A percentile compares a stretch with the other conserved stretches of the same genome.
These are phyloP conservation scores for Grosmannia huntii DNA, from an alignment of 2,329 filamentous ascomycete genomes.

Conservation along the genomic window DNA sequence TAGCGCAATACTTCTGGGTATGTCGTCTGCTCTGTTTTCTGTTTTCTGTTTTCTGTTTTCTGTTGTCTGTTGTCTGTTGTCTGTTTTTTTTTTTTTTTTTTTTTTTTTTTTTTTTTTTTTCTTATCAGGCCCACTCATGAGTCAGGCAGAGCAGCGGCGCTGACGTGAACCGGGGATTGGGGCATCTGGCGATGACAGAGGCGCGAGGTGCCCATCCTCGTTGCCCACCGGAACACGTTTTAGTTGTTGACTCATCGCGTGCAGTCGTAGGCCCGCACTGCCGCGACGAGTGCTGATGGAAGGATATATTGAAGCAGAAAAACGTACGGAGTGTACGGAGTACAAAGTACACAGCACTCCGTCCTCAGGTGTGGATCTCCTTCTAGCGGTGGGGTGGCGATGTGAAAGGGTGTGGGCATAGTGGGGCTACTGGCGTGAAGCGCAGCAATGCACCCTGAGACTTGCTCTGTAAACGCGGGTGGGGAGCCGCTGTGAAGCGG, in stretches of 20 bases:
- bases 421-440: background rate
- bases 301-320: too few relatives aligned
- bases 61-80: too few relatives aligned
- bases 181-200: too few relatives aligned
- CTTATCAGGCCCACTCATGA: too few relatives aligned
- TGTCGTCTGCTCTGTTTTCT: background rate
- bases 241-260: too few relatives aligned
- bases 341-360: background rate
- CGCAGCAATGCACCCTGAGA: background rate
- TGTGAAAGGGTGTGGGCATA: background rate
- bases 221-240: background rate
- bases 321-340: background rate
- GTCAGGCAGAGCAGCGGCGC: too few relatives aligned
- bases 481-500: background rate
- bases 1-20: too few relatives aligned
- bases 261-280: background rate
- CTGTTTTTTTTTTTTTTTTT: too few relatives aligned
- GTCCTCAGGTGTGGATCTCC: background rate
- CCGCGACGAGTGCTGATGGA: background rate
- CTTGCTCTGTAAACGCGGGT: background rate
- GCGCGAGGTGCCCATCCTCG: background rate
- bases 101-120: too few relatives aligned
- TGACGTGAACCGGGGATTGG: too few relatives aligned
- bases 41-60: too few relatives aligned
- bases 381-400: background rate